Percentiles rank a stretch among this genome's conserved stretches.
Conservation (phyloP, 2,329 filamentous ascomycete species). For the Colletotrichum eremochloae region DNA sequence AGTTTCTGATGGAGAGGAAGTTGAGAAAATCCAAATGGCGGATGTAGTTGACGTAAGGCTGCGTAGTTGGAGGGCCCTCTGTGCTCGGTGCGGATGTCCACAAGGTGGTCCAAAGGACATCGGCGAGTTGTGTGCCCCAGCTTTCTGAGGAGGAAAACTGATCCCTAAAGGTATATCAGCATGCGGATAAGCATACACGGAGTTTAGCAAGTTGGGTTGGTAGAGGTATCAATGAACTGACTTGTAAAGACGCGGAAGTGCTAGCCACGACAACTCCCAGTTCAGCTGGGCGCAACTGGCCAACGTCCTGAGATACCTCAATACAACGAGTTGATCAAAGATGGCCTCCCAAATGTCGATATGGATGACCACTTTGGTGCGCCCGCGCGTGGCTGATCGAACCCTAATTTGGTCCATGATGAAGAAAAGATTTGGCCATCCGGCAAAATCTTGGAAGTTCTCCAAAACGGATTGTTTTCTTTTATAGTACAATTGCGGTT, state of each 20-base stretch:
- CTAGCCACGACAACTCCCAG: neutral
- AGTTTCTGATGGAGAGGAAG: neutral
- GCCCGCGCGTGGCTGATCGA: neutral
- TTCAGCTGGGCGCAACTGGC: slow-evolving; percentile 11
- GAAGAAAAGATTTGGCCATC: neutral
- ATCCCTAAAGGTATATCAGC: neutral
- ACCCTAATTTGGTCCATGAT: neutral
- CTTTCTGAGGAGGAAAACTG: neutral
- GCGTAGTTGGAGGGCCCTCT: neutral
- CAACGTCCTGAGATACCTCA: neutral
- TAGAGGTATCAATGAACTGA: neutral
- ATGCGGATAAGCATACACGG: neutral
- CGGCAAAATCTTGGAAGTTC: neutral
- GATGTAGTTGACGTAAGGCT: neutral
- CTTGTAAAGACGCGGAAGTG: slow-evolving; percentile 18
- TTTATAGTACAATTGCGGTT: no score
- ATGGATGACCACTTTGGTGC: neutral
- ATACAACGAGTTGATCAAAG: slow-evolving; percentile 3
- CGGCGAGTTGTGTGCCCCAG: neutral
- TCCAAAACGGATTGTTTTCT: neutral
- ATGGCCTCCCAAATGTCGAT: slow-evolving; percentile 7
- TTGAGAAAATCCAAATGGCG: neutral
- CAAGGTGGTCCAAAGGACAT: neutral
- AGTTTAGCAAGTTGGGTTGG: neutral
- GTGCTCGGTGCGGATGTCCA: neutral